Conservation (phyloP, 257 asterid genomes). For the Buddleja alternifolia region DNA sequence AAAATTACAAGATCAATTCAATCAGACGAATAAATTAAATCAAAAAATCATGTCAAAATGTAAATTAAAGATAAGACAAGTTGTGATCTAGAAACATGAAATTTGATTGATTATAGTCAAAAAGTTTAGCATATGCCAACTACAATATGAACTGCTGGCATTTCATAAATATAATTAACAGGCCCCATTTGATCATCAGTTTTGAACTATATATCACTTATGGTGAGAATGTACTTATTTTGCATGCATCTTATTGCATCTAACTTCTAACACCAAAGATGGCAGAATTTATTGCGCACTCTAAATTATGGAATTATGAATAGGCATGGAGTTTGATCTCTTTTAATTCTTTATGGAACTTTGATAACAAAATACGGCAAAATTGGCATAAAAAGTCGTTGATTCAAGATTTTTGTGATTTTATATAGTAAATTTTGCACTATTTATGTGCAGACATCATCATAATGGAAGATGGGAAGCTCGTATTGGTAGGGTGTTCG, state of each 20-base stretch:
- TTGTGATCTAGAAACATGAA: not conserved
- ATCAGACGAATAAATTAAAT: not conserved
- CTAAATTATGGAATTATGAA: not conserved
- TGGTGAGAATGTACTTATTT: not conserved
- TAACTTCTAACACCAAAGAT: constrained; percentile 17
- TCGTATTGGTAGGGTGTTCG: constrained; percentile 81
- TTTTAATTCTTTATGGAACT: not conserved
- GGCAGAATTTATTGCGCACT: constrained; percentile 14
- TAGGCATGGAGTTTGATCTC: constrained; percentile 3
- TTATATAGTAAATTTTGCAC: not conserved
- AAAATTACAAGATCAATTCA: not conserved
- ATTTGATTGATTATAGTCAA: not conserved
- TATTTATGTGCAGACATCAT: constrained; percentile 57
- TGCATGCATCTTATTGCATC: no score
- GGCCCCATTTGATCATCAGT: not conserved
- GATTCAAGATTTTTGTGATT: not conserved
- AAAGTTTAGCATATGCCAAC: constrained; percentile 16
- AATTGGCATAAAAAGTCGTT: not conserved
- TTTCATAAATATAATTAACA: constrained; percentile 15
- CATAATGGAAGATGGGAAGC: constrained; percentile 96
- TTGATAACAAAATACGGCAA: not conserved
- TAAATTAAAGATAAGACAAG: not conserved
- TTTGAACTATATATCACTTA: not conserved
- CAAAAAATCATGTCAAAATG: not conserved
- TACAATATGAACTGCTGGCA: not conserved